phyloP scores from a whole-genome alignment of 371 early-diverging fungal species.

The Amoeboradix gromovi region DNA sequence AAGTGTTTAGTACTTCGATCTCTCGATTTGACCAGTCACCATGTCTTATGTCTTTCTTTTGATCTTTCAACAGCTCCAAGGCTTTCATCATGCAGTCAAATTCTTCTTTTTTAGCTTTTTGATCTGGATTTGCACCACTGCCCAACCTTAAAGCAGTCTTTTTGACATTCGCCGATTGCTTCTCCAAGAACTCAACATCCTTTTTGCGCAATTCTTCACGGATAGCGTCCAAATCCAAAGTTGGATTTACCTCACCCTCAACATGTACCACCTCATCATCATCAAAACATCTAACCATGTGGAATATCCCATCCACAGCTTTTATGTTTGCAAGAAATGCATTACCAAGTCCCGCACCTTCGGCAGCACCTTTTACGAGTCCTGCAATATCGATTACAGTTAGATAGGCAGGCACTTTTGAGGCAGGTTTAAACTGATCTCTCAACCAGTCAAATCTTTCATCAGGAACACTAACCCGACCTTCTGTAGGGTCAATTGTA shows the following conservation, averaged over 20 bases:
- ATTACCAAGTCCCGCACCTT: conserved; percentile 86
- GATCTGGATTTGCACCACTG: conserved; percentile 39
- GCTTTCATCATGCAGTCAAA: conserved; percentile 33
- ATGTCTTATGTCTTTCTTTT: conserved; percentile 56
- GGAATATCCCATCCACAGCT: conserved; percentile 93
- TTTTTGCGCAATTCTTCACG: conserved; percentile 80
- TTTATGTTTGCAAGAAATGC: conserved; percentile 87
- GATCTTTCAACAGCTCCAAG: conserved; percentile 29
- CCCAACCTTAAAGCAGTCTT: conserved; percentile 20
- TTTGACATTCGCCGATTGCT: conserved; percentile 21
- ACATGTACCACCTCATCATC: conserved; percentile 80
- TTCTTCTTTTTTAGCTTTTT: conserved; percentile 72
- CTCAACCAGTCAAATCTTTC: conserved; percentile 63
- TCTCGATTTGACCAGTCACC: conserved; percentile 68
- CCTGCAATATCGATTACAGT: conserved; percentile 97
- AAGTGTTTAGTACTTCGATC: conserved; percentile 60
- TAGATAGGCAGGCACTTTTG: conserved; percentile 22
- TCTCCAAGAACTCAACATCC: conserved; percentile 61
- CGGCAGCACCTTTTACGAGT: conserved; percentile 73
- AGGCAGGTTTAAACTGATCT: conserved; percentile 34
- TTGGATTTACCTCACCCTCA: conserved; percentile 76
- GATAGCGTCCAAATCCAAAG: conserved; percentile 82
- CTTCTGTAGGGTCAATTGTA: conserved; percentile 55
- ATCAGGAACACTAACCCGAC: conserved; percentile 79
- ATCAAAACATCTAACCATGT: conserved; percentile 60